Evolutionary conservation across 1,284 basidiomycete species (phyloP).

Genomic region (Takashimella tepidaria): DNA sequence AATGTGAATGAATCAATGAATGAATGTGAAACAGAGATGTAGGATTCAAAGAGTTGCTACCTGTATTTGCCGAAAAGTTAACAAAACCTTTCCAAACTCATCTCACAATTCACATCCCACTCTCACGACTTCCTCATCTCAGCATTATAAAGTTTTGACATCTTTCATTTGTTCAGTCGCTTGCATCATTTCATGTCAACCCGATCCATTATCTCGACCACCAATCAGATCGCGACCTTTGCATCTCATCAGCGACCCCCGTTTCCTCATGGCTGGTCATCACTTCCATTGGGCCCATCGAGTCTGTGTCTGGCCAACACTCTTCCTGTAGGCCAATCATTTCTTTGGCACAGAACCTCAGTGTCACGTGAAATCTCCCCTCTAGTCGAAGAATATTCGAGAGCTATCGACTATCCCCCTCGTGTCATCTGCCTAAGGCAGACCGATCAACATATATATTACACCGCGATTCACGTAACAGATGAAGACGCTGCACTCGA

Average conservation of each 20-base stretch:
- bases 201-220: not conserved
- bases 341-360: constrained; percentile 42
- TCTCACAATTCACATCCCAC: no score
- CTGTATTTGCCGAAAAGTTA: no score
- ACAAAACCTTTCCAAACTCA: no score
- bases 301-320: constrained; percentile 44
- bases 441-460: constrained; percentile 61
- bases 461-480: constrained; percentile 61
- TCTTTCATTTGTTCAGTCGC: no score
- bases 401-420: constrained; percentile 37
- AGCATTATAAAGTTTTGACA: no score
- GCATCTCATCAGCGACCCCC: constrained; percentile 18
- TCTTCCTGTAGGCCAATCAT: constrained; percentile 46
- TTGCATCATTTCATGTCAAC: no score
- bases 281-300: constrained; percentile 21
- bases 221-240: not conserved
- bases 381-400: constrained; percentile 39
- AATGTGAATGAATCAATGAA: no score
- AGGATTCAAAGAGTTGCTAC: no score
- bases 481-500: constrained; percentile 24
- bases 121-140: no score
- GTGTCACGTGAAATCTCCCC: constrained; percentile 3
- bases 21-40: no score
- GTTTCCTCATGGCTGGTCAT: constrained; percentile 38
- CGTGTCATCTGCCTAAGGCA: constrained; percentile 80